Base-by-base conservation (phyloP, 2,329 filamentous ascomycete species). In the Pyrenochaeta sp. region DNA sequence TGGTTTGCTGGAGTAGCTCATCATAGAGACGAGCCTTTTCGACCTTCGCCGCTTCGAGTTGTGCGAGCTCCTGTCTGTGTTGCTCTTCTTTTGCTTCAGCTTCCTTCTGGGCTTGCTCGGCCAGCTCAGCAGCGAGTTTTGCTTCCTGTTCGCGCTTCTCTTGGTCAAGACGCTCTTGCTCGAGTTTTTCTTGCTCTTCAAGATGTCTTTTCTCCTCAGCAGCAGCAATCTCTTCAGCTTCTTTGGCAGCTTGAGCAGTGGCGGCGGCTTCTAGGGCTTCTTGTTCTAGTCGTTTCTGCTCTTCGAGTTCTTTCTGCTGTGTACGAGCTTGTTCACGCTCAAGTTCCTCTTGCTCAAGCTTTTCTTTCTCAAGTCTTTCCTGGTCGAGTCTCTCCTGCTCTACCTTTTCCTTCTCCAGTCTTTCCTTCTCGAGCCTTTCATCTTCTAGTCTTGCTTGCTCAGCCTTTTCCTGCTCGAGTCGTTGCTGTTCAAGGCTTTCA, bases 61-160 rank as follows among this genome's bases (percentile, higher is more conserved):
- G 21, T 4, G 21, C 31, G 6, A 13, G n/a, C 40, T 42, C 29
- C 17, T 36, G 18, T 14, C 23, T 14, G 2, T 24, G 31, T 13
- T 30, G 14, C 11, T 30, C 27, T 30, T 30, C 27, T 9, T 30
- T n/a, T n/a, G n/a, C n/a, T n/a, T n/a, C n/a, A n/a, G n/a, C n/a
- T n/a, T n/a, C n/a, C n/a, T n/a, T n/a, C n/a, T n/a, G n/a, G n/a
- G n/a, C n/a, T n/a, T n/a, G n/a, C n/a, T n/a, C n/a, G n/a, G n/a
- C n/a, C n/a, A n/a, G n/a, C n/a, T n/a, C n/a, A n/a, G n/a, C n/a
- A n/a, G n/a, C n/a, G n/a, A n/a, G n/a, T n/a, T n/a, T n/a, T n/a
- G n/a, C n/a, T 20, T 51, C 50, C 23, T 36, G 30, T 15, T 47
- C 49, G 7, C 29, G 14, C 19, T 34, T 37, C 22, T 51, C 28